Base-by-base conservation (phyloP, 2,329 filamentous ascomycete species). In the Hymenoscyphus linearis region DNA sequence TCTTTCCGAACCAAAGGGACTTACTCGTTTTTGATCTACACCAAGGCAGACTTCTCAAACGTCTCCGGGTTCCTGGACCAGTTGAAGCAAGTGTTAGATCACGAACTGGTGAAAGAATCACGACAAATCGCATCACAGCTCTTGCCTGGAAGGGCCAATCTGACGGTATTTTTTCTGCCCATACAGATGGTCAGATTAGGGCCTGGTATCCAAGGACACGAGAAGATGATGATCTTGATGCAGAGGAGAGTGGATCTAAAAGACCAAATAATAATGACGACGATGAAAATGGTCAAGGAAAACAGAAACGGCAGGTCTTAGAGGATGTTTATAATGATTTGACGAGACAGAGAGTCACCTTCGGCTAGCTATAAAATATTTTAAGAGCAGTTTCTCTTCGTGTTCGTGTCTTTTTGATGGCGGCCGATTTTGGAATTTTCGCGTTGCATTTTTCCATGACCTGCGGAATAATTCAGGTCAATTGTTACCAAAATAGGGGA, bases 1-100 rank as follows among this genome's bases (percentile, higher is more conserved):
- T 95, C 68, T 96, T 90, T 80, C 87, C 92, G 0, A 96, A 96
- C 63, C 86, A 88, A 62, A 82, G 85, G 36, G 88, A 97, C 74
- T 88, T 98, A 3, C 78, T 96, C 37, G 81, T 89, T 55, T 88
- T 95, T 65, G 87, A 93, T 67, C 76, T 97, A 52, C 88, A 91
- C 61, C 85, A 93, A 61, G 93, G 93, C 0, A 83, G 79, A 16
- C 76, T 93, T 31, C 72, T 95, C 37, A 88, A 87, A 50, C 85
- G 88, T 13, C 78, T 97, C 13, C 83, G 86, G 52, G 85, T 87
- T 6, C 85, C 85, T 2, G 86, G 81, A 3, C 84, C 79, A 62
- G 74, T 76, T 9, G 74, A 80, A 6, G 76, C 77, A 64, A 80
- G 81, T 10, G 76, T 79, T 5, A 71, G 75, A 57, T 71, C 72